phyloP scores from a whole-genome alignment of 176 grass and related monocot genomes.

The Oryza australiensis region DNA sequence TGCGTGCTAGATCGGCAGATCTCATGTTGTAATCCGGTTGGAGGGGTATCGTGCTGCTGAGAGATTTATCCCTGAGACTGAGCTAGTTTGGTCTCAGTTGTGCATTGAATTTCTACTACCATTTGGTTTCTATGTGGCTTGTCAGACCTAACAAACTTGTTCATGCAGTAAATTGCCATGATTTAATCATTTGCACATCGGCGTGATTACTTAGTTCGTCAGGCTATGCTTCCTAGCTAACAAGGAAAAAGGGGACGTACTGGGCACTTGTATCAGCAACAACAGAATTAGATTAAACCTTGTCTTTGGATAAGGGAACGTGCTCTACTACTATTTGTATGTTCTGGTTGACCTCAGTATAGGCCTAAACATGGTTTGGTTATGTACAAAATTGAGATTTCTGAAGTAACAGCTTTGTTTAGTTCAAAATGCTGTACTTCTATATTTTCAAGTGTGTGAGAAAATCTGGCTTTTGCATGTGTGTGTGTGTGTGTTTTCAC shows the following conservation, averaged over 20 bases:
- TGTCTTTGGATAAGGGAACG: not conserved
- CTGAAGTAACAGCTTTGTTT: not conserved
- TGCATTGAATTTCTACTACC: not conserved
- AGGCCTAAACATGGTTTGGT: not conserved
- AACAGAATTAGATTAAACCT: not conserved
- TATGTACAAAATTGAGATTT: not conserved
- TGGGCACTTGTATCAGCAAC: not conserved
- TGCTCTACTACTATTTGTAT: not conserved
- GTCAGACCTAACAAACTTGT: not conserved
- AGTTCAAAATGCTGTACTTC: not conserved
- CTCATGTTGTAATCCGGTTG: not conserved
- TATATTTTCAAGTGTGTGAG: not conserved
- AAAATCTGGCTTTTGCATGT: not conserved
- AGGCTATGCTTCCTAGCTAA: not conserved
- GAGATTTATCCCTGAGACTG: not conserved
- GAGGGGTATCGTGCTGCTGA: not conserved
- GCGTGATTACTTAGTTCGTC: not conserved
- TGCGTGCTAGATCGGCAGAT: conserved; percentile 10
- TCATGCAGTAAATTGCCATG: not conserved
- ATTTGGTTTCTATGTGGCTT: not conserved
- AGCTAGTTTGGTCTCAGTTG: not conserved
- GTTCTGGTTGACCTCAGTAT: not conserved
- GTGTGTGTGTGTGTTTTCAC: not conserved
- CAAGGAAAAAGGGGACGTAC: not conserved
- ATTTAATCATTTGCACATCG: not conserved